These are phyloP conservation scores for Bassia scoparia DNA, from an alignment of 148 eudicot species.

Conservation along the genomic window DNA sequence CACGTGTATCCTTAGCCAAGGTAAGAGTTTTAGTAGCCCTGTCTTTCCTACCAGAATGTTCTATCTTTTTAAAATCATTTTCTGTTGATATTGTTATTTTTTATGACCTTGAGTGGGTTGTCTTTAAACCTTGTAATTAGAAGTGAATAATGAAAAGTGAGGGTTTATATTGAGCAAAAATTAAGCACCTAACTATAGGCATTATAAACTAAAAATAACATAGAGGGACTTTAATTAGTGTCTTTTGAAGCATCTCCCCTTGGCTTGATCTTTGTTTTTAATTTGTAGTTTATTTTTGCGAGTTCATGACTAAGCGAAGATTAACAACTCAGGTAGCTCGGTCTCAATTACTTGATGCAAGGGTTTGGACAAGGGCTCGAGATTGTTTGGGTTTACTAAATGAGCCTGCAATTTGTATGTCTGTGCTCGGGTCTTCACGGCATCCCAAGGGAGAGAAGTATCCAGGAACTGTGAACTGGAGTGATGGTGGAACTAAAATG, in stretches of 20 bases:
- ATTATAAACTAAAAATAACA: not conserved
- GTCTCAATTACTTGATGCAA: slow-evolving; percentile 71
- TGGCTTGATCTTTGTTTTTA: not conserved
- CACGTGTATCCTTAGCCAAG: slow-evolving; percentile 90
- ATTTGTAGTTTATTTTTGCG: too few species aligned
- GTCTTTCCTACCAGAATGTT: not conserved
- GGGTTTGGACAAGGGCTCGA: slow-evolving; percentile 87
- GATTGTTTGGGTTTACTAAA: slow-evolving; percentile 90
- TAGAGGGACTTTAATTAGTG: not conserved
- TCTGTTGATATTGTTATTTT: not conserved
- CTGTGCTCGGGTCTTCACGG: slow-evolving; percentile 77
- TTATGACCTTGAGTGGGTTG: slow-evolving; percentile 7
- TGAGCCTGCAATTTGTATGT: slow-evolving; percentile 85
- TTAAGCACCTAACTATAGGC: too few species aligned
- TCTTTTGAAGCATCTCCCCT: not conserved
- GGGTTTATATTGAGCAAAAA: not conserved
- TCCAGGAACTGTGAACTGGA: slow-evolving; percentile 85
- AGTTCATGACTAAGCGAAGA: slow-evolving; percentile 1
- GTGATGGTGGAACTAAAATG: slow-evolving; percentile 68
- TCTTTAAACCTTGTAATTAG: not conserved
- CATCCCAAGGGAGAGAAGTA: slow-evolving; percentile 43
- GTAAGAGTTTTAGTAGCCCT: slow-evolving; percentile 14
- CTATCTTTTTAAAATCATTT: too few species aligned
- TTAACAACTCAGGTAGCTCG: slow-evolving; percentile 73
- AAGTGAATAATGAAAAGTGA: not conserved